Percentiles rank a stretch among this genome's conserved stretches.
These are phyloP conservation scores for Xylariales sp. DNA, from an alignment of 2,329 filamentous ascomycete species.

Conservation along the genomic window DNA sequence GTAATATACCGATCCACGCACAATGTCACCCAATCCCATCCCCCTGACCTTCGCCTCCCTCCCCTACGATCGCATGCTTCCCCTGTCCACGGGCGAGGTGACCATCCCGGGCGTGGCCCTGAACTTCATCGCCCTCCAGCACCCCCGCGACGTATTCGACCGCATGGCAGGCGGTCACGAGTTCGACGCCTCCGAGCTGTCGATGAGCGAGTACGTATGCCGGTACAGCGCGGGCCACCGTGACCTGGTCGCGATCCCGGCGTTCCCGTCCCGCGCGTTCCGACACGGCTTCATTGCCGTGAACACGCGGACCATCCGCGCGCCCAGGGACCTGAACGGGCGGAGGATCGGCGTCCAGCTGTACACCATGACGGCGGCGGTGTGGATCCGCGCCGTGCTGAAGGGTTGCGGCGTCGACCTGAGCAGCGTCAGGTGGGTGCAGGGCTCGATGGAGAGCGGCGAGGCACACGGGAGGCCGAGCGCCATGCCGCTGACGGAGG, in stretches of 20 bases:
- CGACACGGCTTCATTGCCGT: conserved; percentile 29
- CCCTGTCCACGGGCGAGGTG: conserved; percentile 24
- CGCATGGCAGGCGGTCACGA: conserved; percentile 22
- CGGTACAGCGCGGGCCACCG: conserved; percentile 20
- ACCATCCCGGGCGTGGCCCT: conserved; percentile 23
- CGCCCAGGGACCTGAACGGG: not conserved
- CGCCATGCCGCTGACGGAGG: not conserved
- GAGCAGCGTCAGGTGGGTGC: not conserved
- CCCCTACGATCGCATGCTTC: not conserved
- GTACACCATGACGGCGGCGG: not conserved
- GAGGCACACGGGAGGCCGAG: not conserved
- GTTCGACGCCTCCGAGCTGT: conserved; percentile 27
- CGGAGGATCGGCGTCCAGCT: not conserved
- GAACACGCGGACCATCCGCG: conserved; percentile 16
- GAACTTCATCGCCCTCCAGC: conserved; percentile 25
- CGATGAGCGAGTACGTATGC: conserved; percentile 25
- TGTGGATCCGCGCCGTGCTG: not conserved
- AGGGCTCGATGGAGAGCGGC: not conserved
- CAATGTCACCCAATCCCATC: not conserved
- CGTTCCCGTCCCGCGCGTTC: conserved; percentile 27
- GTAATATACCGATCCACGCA: no score
- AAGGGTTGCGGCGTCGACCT: not conserved
- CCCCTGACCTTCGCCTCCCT: not conserved
- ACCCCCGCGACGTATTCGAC: conserved; percentile 29
- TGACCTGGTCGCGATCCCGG: conserved; percentile 25